Base-by-base conservation (phyloP, 345 rosid species). In the Rhizophora apiculata region DNA sequence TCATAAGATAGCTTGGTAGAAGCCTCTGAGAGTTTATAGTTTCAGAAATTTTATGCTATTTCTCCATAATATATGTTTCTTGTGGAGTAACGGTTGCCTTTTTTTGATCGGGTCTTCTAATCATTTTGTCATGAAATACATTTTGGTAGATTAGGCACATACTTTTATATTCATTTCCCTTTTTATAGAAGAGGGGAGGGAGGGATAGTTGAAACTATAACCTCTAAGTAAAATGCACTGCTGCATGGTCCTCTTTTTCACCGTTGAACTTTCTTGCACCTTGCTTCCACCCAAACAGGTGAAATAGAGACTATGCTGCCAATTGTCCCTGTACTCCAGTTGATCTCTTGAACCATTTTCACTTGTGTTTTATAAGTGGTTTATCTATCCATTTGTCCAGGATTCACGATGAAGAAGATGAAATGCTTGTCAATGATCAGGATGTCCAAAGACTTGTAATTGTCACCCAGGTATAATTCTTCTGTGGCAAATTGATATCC, bases 381-480 rank as follows among this genome's bases (percentile, higher is more conserved):
- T 26, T 56, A 4, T 56, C n/a, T 39, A 58, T 6, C 10, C 29
- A 19, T 63, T 70, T 63, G 18, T 27, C 61, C 63, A 96, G 99
- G 85, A 77, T 84, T 72, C 92, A 87, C 53, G 96, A 87, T 58
- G 98, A 92, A 67, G 97, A 96, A 21, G 93, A 92, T 74, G 97
- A 88, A 63, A 78, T 78, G 27, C 72, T 79, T 73, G 90, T 79
- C 74, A 80, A 83, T 65, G 96, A 92, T 82, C 92, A 83, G 67
- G 91, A 90, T 87, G 94, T 96, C 77, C 94, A 92, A 55, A 89
- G 90, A 75, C 98, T 96, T 52, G 96, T 96, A 62, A 96, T 92
- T 78, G 99, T 92, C 62, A 92, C 97, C 67, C 98, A 89, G 97
- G 98, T 90, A 87, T 51, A 65, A 54, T 37, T 60, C 52, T 37